Conservation (phyloP, 2,329 filamentous ascomycete species). For the Curvularia verruculosa region DNA sequence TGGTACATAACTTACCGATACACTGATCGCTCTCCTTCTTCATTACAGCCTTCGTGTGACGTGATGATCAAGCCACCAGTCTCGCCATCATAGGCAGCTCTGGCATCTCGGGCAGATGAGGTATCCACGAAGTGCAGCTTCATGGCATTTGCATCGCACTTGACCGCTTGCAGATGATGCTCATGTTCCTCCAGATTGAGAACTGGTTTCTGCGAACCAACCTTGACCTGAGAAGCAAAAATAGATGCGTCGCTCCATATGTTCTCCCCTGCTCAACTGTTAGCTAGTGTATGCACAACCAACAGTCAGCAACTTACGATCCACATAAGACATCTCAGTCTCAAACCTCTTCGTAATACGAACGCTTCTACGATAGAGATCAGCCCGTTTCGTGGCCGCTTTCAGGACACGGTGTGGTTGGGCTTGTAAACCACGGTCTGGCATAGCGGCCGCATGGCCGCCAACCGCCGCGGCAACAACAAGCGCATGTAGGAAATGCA, state of each 20-base stretch:
- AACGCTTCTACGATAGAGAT: conserved; percentile 31
- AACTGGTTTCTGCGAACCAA: conserved; percentile 41
- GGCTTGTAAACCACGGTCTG: conserved; percentile 7
- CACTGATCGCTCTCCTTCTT: conserved; percentile 45
- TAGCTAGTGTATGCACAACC: conserved; percentile 1
- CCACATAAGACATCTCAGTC: conserved; percentile 41
- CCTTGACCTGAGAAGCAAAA: conserved; percentile 45
- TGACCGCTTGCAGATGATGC: conserved; percentile 39
- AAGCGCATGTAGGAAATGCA: conserved; percentile 25
- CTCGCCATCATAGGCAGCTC: conserved; percentile 30
- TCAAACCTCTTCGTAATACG: conserved; percentile 38
- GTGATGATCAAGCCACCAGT: conserved; percentile 45
- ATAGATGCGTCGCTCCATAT: conserved; percentile 29
- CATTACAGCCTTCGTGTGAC: conserved; percentile 46
- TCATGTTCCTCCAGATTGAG: conserved; percentile 48
- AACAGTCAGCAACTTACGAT: conserved; percentile 29
- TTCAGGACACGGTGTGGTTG: conserved; percentile 37
- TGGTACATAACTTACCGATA: conserved; percentile 34
- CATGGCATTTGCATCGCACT: conserved; percentile 36
- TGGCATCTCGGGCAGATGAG: conserved; percentile 34
- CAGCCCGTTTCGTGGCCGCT: conserved; percentile 40
- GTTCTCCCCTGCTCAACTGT: conserved; percentile 28
- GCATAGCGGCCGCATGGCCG: conserved; percentile 14
- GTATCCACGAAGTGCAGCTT: conserved; percentile 39
- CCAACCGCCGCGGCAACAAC: conserved; percentile 16